Base-by-base conservation (phyloP, 257 asterid genomes). In the Ophiorrhiza pumila region DNA sequence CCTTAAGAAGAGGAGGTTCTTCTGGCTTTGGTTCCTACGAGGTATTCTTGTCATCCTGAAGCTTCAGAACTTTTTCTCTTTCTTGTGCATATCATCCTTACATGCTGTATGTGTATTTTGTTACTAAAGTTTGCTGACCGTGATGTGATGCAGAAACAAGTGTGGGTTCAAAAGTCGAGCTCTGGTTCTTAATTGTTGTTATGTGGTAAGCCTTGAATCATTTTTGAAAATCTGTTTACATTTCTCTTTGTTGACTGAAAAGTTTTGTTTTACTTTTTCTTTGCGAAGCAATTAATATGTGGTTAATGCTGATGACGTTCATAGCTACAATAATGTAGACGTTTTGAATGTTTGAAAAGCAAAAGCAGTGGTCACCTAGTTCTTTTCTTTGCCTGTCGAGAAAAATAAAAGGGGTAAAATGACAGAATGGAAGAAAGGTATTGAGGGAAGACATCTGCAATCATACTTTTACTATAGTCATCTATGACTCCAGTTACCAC, bases 161-260 rank as follows among this genome's bases (percentile, higher is more conserved):
- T 93, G 74, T 90, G 98, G 98, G 95, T 93, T 84, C 98, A 93
- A 74, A 93, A 93, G 92, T 87, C 98, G 53, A 82, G 91, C 81
- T 84, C 97, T 53, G 96, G 92, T 59, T 83, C 96, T 58, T 92
- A 85, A 83, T 81, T 72, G 70, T 76, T 76, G 76, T 80, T 74
- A 71, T 66, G 77, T 69, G 93, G 97, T 91, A 81, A 81, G 91
- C 37, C 34, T 29, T 45, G 31, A 46, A 47, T 31, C 14, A 13
- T 8, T n/a, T 62, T 37, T 41, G 34, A 29, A 59, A 32, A 59
- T 27, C 32, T 49, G 14, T 45, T 47, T 22, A 7, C 35, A 52
- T 46, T 65, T 31, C 2, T 46, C 42, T 55, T 7, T 71, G 18
- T 49, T 7, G 6, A n/a, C 25, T 63, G 7, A 22, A 20, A 18